Percentiles rank a stretch among this genome's conserved stretches.
Evolutionary conservation across 139 green algal genomes (phyloP).

Genomic region (Chlamydomonas urium): DNA sequence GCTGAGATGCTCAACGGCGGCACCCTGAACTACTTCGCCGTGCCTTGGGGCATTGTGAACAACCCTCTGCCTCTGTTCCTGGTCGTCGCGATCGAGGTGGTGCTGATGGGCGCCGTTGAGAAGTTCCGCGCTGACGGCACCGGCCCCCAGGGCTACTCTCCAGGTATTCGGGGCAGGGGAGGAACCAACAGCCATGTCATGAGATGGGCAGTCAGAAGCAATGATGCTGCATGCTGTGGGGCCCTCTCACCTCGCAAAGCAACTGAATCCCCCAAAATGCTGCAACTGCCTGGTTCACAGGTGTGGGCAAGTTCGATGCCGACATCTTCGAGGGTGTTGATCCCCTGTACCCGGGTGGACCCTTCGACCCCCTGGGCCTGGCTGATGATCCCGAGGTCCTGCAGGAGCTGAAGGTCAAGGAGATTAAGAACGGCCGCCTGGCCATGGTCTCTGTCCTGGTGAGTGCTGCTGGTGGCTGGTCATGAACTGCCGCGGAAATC

Average conservation of each 20-base stretch:
- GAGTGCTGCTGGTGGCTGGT: constrained; percentile 24
- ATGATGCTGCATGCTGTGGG: no score
- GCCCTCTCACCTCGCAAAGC: no score
- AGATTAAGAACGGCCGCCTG: constrained; percentile 97
- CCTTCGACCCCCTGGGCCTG: constrained; percentile 95
- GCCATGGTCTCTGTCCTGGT: constrained; percentile 88
- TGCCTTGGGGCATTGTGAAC: constrained; percentile 79
- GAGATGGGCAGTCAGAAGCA: no score
- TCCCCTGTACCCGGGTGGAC: constrained; percentile 88
- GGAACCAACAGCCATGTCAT: no score
- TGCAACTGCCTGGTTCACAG: constrained; percentile 22
- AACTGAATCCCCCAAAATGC: neutral
- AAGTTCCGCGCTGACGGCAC: constrained; percentile 67
- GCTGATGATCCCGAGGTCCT: constrained; percentile 89
- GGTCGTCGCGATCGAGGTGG: constrained; percentile 75
- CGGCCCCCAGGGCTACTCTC: constrained; percentile 85
- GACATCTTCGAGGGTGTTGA: constrained; percentile 85
- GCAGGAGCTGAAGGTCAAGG: constrained; percentile 93
- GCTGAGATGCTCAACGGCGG: constrained; percentile 90
- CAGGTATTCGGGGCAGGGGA: constrained; percentile 23
- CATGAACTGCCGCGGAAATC: no score
- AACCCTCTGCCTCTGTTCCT: constrained; percentile 88
- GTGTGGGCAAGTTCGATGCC: constrained; percentile 89
- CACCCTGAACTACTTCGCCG: constrained; percentile 93
- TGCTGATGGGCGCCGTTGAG: constrained; percentile 87